Evolutionary conservation across 2,329 filamentous ascomycete genomes (phyloP).

Genomic region (Epichloe uncinata): DNA sequence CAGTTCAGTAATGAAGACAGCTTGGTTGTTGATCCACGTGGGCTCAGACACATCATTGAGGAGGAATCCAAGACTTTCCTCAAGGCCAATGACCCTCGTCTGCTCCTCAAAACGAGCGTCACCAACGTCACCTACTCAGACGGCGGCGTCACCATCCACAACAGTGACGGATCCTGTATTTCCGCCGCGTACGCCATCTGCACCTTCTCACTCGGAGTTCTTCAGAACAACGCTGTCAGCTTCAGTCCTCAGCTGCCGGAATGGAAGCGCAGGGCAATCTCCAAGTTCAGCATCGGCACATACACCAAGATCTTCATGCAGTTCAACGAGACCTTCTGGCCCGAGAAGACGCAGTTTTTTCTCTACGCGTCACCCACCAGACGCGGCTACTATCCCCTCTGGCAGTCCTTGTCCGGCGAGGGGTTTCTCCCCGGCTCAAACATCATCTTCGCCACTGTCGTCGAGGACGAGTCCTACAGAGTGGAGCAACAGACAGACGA

Average conservation of each 20-base stretch:
- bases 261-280: slow-evolving; percentile 53
- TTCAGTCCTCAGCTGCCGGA: slow-evolving; percentile 46
- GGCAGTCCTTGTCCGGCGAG: slow-evolving; percentile 45
- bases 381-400: slow-evolving; percentile 36
- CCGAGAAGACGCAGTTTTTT: slow-evolving; percentile 28
- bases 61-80: slow-evolving; percentile 46
- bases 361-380: slow-evolving; percentile 29
- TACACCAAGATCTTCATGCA: slow-evolving; percentile 64
- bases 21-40: slow-evolving; percentile 46
- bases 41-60: slow-evolving; percentile 44
- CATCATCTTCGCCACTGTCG: slow-evolving; percentile 53
- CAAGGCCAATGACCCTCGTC: slow-evolving; percentile 35
- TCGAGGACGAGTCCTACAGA: slow-evolving; percentile 39
- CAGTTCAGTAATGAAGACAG: slow-evolving; percentile 50
- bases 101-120: slow-evolving; percentile 45
- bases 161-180: slow-evolving; percentile 41
- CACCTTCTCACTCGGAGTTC: slow-evolving; percentile 55
- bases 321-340: slow-evolving; percentile 56
- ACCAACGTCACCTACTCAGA: slow-evolving; percentile 39
- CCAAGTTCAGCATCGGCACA: slow-evolving; percentile 53
- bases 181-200: slow-evolving; percentile 48
- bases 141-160: slow-evolving; percentile 38
- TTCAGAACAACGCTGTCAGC: slow-evolving; percentile 45
- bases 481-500: slow-evolving; percentile 47
- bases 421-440: slow-evolving; percentile 48